Conservation (phyloP, 2,329 filamentous ascomycete genomes). For the Zarea fungicola region DNA sequence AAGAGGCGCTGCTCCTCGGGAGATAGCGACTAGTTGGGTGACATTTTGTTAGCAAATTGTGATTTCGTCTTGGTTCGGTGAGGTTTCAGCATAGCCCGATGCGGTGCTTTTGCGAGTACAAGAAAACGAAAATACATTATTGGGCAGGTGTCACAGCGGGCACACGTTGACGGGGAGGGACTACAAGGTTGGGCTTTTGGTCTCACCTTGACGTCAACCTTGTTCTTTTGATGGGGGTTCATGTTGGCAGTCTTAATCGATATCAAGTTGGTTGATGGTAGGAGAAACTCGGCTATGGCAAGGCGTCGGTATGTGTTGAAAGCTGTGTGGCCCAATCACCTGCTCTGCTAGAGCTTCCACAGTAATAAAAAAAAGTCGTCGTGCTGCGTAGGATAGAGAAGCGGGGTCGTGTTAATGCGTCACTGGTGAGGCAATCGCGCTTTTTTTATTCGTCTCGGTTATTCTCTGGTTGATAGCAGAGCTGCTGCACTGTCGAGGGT, state of each 20-base stretch:
- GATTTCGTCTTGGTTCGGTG: neutral
- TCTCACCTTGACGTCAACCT: constrained; percentile 91
- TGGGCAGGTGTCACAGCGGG: no score
- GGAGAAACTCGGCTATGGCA: no score
- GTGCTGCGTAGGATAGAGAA: neutral
- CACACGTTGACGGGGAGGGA: neutral
- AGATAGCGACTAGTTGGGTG: constrained; percentile 65
- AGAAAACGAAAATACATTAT: no score
- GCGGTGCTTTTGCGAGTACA: no score
- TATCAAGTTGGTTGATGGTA: no score
- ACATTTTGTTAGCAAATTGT: neutral
- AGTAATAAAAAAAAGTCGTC: constrained; percentile 2
- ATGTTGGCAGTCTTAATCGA: constrained; percentile 47
- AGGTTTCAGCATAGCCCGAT: no score
- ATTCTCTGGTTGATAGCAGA: neutral
- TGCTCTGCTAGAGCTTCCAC: neutral
- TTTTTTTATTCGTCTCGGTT: neutral
- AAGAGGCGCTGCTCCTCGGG: constrained; percentile 95
- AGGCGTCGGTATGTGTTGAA: no score
- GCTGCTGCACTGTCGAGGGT: neutral
- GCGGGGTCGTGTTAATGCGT: constrained; percentile 8
- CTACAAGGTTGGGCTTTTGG: neutral
- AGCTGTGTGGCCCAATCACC: neutral
- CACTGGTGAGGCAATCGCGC: neutral
- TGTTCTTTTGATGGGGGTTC: constrained; percentile 98